A percentile compares a stretch with the other conserved stretches of the same genome.
These are phyloP conservation scores for Sporothrix phasma DNA, from an alignment of 2,329 filamentous ascomycete species.

Conservation along the genomic window DNA sequence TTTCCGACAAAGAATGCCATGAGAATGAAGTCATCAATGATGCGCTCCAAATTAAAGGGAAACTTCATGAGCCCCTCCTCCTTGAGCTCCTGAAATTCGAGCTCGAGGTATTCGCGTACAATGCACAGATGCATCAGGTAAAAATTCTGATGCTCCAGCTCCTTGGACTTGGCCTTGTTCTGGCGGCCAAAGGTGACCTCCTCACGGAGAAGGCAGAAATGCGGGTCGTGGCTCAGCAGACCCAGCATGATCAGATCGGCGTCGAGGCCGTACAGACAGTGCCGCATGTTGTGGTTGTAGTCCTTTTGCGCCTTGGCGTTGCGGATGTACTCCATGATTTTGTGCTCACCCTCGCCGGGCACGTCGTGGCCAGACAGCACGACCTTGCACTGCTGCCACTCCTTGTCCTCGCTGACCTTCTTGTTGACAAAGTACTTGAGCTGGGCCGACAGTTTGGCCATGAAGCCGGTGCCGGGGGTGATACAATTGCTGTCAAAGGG, in stretches of 20 bases:
- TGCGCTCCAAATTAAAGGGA: constrained; percentile 82
- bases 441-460: constrained; percentile 90
- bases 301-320: constrained; percentile 90
- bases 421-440: constrained; percentile 98
- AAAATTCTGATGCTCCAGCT: constrained; percentile 97
- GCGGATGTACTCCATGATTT: constrained; percentile 99
- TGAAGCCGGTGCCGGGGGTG: constrained; percentile 91
- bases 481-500: constrained; percentile 99
- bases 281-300: constrained; percentile 87
- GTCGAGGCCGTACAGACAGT: constrained; percentile 94
- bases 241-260: constrained; percentile 98
- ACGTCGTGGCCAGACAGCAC: constrained; percentile 96
- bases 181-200: constrained; percentile 94
- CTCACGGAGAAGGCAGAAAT: constrained; percentile 93
- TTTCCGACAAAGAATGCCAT: constrained; percentile 99
- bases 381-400: constrained; percentile 96
- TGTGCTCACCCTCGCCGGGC: constrained; percentile 95
- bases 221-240: constrained; percentile 90
- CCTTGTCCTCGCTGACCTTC: constrained; percentile 90
- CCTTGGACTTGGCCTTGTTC: constrained; percentile 81
- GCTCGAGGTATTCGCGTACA: constrained; percentile 89
- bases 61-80: constrained; percentile 61
- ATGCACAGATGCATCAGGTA: constrained; percentile 96
- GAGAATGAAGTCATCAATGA: constrained; percentile 98
- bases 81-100: constrained; percentile 92